These are phyloP conservation scores for Rhizophora mangle DNA, from an alignment of 345 rosid genomes.

Conservation along the genomic window DNA sequence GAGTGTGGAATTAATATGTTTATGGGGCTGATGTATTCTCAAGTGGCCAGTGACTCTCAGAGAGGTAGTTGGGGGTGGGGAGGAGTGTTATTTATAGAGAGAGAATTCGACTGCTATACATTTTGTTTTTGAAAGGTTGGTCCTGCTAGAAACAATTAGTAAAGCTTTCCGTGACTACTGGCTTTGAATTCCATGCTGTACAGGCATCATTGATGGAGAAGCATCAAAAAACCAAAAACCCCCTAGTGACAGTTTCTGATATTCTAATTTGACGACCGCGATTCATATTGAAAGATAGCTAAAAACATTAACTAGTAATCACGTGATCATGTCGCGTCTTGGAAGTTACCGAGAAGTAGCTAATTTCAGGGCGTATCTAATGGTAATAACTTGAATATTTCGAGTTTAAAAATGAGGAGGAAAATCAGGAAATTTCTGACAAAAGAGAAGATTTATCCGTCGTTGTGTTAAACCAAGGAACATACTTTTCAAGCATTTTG, in stretches of 20 bases:
- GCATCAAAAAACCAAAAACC: too few relatives aligned
- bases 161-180: slow-evolving; percentile 13
- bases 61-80: background rate
- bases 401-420: too few relatives aligned
- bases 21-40: background rate
- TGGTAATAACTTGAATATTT: too few relatives aligned
- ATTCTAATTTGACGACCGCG: background rate
- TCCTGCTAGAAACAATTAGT: slow-evolving; percentile 19
- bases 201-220: slow-evolving; percentile 12
- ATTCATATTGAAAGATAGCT: too few relatives aligned
- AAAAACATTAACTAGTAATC: too few relatives aligned
- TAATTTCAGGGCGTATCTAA: too few relatives aligned
- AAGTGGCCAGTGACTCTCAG: background rate
- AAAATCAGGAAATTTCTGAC: too few relatives aligned
- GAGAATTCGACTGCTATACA: background rate
- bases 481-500: too few relatives aligned
- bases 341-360: too few relatives aligned
- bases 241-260: background rate
- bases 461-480: too few relatives aligned
- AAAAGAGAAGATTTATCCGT: too few relatives aligned
- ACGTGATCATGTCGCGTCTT: too few relatives aligned
- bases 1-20: slow-evolving; percentile 10
- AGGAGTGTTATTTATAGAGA: slow-evolving; percentile 11
- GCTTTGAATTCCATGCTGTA: background rate
- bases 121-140: background rate